phyloP scores from a whole-genome alignment of 140 eudicot genomes.

The Flaveria floridana region DNA sequence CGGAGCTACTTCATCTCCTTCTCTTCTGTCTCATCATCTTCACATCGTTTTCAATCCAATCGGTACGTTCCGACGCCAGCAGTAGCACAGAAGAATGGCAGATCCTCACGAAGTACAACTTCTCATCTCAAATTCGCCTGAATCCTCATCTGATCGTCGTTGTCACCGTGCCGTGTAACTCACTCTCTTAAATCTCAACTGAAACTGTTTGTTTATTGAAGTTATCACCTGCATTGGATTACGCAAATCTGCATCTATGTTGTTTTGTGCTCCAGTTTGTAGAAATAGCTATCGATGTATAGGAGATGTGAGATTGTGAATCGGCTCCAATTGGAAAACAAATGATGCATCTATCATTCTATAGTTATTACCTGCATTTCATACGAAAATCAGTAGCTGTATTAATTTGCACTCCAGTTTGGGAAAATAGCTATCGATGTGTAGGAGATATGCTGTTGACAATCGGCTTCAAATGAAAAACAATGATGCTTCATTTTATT shows the following conservation, averaged over 20 bases:
- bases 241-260: neutral
- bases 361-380: slow-evolving; percentile 17
- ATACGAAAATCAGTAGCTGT: neutral
- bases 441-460: neutral
- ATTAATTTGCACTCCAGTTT: neutral
- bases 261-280: neutral
- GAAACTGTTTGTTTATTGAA: neutral
- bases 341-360: neutral
- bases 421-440: neutral
- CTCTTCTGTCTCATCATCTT: slow-evolving; percentile 22
- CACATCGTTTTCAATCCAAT: slow-evolving; percentile 28
- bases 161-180: slow-evolving; percentile 83
- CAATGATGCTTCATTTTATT: slow-evolving; percentile 6
- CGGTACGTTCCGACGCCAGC: slow-evolving; percentile 28
- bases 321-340: neutral
- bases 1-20: slow-evolving; percentile 26
- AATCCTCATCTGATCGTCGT: slow-evolving; percentile 66
- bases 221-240: slow-evolving; percentile 20
- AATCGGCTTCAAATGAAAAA: slow-evolving; percentile 2
- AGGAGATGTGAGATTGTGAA: neutral
- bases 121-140: slow-evolving; percentile 71
- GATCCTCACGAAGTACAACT: slow-evolving; percentile 63
- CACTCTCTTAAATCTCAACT: slow-evolving; percentile 5
- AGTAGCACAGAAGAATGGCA: slow-evolving; percentile 50
- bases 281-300: neutral